Percentiles rank a stretch among this genome's conserved stretches.
Evolutionary conservation across 139 green algal genomes (phyloP).

Genomic region (Closterium sp.): DNA sequence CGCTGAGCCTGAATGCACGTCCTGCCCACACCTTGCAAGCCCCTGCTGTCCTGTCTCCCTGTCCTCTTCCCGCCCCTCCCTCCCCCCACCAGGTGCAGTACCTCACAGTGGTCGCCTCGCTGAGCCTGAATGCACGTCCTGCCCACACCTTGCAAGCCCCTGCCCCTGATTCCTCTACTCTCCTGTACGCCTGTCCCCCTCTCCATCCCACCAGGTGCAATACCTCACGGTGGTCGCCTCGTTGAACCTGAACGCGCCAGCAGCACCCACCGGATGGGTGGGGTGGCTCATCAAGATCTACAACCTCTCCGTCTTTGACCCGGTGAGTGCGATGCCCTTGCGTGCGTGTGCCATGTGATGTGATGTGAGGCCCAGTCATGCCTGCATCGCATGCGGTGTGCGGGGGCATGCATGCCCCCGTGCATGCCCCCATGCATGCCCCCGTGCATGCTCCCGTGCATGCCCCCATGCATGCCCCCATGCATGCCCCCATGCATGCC

Average conservation of each 20-base stretch:
- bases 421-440: too few species aligned
- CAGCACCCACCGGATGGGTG: neutral
- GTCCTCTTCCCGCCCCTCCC: neutral
- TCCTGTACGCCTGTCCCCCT: too few species aligned
- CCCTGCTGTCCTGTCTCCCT: neutral
- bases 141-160: too few species aligned
- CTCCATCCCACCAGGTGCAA: neutral
- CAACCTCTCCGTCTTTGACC: conserved; percentile 4
- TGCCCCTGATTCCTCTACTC: neutral
- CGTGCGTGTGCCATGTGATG: too few species aligned
- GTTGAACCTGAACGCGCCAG: neutral
- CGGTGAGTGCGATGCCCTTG: neutral
- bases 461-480: too few species aligned
- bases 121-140: neutral
- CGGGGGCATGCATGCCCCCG: too few species aligned
- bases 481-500: too few species aligned
- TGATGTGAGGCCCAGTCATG: too few species aligned
- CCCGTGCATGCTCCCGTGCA: too few species aligned
- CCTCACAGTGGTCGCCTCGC: neutral
- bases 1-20: neutral
- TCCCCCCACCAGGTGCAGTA: neutral
- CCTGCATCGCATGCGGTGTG: too few species aligned
- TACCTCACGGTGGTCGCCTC: conserved; percentile 3
- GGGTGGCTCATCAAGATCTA: neutral
- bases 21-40: neutral